Percentiles rank a stretch among this genome's conserved stretches.
phyloP scores from a whole-genome alignment of 2,329 filamentous ascomycete species.

The Scytalidium sp. region DNA sequence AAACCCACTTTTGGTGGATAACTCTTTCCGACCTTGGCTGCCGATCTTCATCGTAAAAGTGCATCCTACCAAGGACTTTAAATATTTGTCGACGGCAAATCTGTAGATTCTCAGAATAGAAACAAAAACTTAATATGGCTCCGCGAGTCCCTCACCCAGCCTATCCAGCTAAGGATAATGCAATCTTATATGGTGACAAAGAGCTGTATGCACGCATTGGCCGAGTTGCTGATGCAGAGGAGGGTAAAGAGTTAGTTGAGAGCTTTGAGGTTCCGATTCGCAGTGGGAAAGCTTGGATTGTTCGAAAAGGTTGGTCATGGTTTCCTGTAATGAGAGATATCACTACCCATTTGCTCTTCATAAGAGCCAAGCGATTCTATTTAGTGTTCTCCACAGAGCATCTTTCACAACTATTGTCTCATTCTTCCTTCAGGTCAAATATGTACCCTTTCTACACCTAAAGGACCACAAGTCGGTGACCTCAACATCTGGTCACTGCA shows the following conservation, averaged over 20 bases:
- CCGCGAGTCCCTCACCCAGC: constrained; percentile 4
- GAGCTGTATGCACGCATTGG: constrained; percentile 18
- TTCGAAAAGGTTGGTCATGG: constrained; percentile 37
- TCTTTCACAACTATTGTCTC: neutral
- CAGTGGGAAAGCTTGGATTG: constrained; percentile 70
- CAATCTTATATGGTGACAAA: constrained; percentile 20
- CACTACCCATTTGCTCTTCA: no score
- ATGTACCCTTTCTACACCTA: constrained; percentile 70
- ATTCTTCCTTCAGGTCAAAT: constrained; percentile 52
- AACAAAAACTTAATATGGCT: neutral
- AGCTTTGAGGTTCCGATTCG: constrained; percentile 68
- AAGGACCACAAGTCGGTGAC: constrained; percentile 78
- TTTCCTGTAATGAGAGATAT: neutral
- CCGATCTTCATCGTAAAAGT: neutral
- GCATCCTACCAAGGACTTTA: neutral
- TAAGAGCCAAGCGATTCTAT: neutral
- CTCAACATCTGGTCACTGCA: constrained; percentile 77
- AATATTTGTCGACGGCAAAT: no score
- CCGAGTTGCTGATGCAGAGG: constrained; percentile 10
- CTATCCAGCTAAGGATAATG: constrained; percentile 17
- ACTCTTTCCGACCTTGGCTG: neutral
- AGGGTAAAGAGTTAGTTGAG: constrained; percentile 28
- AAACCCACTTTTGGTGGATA: neutral
- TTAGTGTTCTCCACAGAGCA: neutral
- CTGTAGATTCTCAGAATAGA: no score